These are phyloP conservation scores for Fusarium solani-melongenae DNA, from an alignment of 2,329 filamentous ascomycete genomes.

Conservation along the genomic window DNA sequence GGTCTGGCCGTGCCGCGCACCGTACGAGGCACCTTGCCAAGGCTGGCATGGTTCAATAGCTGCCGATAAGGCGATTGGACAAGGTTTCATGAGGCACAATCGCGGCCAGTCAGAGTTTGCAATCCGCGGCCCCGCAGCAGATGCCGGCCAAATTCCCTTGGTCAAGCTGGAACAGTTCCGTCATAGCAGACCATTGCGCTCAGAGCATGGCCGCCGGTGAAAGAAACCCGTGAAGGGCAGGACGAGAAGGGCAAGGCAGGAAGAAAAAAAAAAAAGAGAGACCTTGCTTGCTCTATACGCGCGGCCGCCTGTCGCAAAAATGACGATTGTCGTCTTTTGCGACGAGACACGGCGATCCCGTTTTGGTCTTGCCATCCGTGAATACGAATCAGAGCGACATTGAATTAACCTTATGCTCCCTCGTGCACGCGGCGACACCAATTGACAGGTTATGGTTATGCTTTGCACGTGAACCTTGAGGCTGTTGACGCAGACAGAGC, in stretches of 20 bases:
- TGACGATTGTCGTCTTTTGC: conserved; percentile 24
- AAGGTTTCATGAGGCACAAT: conserved; percentile 4
- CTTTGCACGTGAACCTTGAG: conserved; percentile 18
- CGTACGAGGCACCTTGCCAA: conserved; percentile 33
- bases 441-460: conserved; percentile 5
- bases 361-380: conserved; percentile 22
- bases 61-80: conserved; percentile 46
- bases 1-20: conserved; percentile 28
- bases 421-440: conserved; percentile 17
- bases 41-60: conserved; percentile 37
- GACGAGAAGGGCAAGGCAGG: neutral
- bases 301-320: conserved; percentile 15
- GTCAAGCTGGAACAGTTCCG: conserved; percentile 29
- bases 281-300: conserved; percentile 27
- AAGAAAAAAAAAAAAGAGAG: conserved; percentile 19
- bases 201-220: conserved; percentile 21
- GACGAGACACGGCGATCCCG: conserved; percentile 35
- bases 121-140: conserved; percentile 20
- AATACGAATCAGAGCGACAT: conserved; percentile 8
- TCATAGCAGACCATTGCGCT: conserved; percentile 36
- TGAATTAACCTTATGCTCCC: conserved; percentile 36
- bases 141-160: conserved; percentile 31
- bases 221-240: conserved; percentile 6
- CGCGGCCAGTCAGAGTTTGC: conserved; percentile 31
- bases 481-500: conserved; percentile 3